phyloP scores from a whole-genome alignment of 2,329 filamentous ascomycete genomes.

The Fusarium tupiense region DNA sequence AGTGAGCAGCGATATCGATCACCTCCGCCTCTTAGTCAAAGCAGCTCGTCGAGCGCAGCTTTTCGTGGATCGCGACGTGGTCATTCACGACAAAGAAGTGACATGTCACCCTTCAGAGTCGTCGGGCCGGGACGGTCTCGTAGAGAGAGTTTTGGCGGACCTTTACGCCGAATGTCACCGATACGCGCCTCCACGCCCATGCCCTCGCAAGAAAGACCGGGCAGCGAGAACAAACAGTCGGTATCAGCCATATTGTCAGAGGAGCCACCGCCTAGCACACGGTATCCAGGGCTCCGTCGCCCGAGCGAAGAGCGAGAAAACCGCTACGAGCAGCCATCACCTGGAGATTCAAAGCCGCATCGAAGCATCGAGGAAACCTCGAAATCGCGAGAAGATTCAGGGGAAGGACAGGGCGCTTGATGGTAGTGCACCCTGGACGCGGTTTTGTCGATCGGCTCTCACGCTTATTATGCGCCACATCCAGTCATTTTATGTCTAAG shows the following conservation, averaged over 20 bases:
- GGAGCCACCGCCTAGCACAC: conserved; percentile 29
- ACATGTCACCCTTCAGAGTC: conserved; percentile 49
- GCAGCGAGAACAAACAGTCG: conserved; percentile 47
- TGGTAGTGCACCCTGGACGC: conserved; percentile 23
- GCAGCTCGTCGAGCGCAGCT: conserved; percentile 40
- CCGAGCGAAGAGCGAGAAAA: conserved; percentile 23
- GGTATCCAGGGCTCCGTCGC: conserved; percentile 20
- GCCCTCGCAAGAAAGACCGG: conserved; percentile 35
- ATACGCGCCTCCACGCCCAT: conserved; percentile 38
- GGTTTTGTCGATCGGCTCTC: conserved; percentile 23
- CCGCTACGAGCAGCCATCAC: conserved; percentile 24
- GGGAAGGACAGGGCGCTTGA: conserved; percentile 25
- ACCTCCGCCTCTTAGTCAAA: conserved; percentile 46
- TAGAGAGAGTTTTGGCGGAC: conserved; percentile 41
- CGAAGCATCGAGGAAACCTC: conserved; percentile 17
- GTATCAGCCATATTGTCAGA: conserved; percentile 49
- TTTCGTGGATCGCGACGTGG: conserved; percentile 39
- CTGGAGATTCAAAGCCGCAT: conserved; percentile 23
- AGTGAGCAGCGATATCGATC: conserved; percentile 48
- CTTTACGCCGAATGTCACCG: conserved; percentile 39
- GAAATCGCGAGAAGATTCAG: conserved; percentile 27
- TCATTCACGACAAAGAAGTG: conserved; percentile 51
- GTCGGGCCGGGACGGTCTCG: conserved; percentile 38
- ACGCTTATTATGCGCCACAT: conserved; percentile 32
- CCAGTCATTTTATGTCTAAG: not conserved